Evolutionary conservation across 2,329 filamentous ascomycete species (phyloP), one percentile per base, ranked within the genome.

Genomic region (Cyclaneusma minus): DNA sequence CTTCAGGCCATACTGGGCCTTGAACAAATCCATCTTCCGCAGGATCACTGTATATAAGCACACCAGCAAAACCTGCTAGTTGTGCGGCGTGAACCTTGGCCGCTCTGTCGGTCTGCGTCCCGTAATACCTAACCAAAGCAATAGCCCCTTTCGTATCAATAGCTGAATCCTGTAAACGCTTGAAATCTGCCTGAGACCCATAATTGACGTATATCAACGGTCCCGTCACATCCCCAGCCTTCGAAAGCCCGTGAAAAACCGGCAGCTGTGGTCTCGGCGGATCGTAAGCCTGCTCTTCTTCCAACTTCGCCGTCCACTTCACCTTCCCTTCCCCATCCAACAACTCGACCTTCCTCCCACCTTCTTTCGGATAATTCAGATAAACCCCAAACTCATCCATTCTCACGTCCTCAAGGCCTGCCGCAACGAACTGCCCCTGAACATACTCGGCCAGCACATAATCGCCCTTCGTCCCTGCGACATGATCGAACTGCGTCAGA

Each of bases 401-500:
- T 25, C 60, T 56, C 14, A 92, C 73, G 30, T 76, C 62, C 40
- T 93, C 84, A 44, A 98, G 62, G 4, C 69, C 67, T 23, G 75
- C 73, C 26, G 63, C 64, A 37, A 58, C 55, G 51, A 94, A 93
- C 48, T 77, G 67, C 42, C 71, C 72, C 50, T 85, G 67, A 29
- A 94, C 70, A 58, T 85, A 91, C 55, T 82, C 68, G 6, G 82
- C 87, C 29, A 92, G 62, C 23, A 77, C 80, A 42, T 77, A 84
- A 54, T 91, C 87, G 24, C 89, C 89, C 54, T 93, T 77, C 3
- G 84, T 92, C n/a, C 89, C 89, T 3, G 83, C 89, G 35, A 95
- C 64, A 50, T 95, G 89, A 34, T 89, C 80, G 47, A 81, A 93
- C 29, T 67, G 68, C 4, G 83, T 87, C 35, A 87, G 71, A 44